These are phyloP conservation scores for Vitis hybrid DNA, from an alignment of 177 flowering plant species.

Conservation along the genomic window DNA sequence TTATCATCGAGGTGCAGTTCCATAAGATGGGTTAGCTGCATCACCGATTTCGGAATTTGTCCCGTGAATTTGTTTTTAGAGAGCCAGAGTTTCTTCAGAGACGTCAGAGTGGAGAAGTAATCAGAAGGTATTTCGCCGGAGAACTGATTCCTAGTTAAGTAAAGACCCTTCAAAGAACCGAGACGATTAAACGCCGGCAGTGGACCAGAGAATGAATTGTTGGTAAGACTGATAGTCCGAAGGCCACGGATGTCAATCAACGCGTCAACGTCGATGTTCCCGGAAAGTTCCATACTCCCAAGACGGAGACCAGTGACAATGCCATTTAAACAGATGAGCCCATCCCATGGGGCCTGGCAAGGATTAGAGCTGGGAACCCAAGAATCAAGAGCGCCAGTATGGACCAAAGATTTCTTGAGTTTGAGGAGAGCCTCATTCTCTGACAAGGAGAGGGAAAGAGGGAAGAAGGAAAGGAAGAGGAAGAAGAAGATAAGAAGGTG, in stretches of 20 bases:
- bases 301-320: conserved; percentile 24
- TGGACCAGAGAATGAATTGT: conserved; percentile 48
- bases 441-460: conserved; percentile 18
- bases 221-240: conserved; percentile 31
- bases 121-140: conserved; percentile 45
- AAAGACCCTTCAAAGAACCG: conserved; percentile 36
- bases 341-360: conserved; percentile 30
- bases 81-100: conserved; percentile 47
- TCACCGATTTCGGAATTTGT: conserved; percentile 44
- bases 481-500: conserved; percentile 19
- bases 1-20: conserved; percentile 48
- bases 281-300: conserved; percentile 18
- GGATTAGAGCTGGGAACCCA: conserved; percentile 30
- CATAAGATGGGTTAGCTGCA: conserved; percentile 21
- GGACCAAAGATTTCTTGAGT: conserved; percentile 25
- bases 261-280: conserved; percentile 28
- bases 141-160: conserved; percentile 33
- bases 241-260: conserved; percentile 26
- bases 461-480: conserved; percentile 1
- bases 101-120: conserved; percentile 32
- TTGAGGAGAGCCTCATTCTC: conserved; percentile 41
- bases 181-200: conserved; percentile 47
- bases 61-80: conserved; percentile 48
- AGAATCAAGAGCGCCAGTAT: conserved; percentile 2
- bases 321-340: conserved; percentile 27